These are phyloP conservation scores for Cinnamomum micranthum DNA, from an alignment of 164 flowering plant species.

Conservation along the genomic window DNA sequence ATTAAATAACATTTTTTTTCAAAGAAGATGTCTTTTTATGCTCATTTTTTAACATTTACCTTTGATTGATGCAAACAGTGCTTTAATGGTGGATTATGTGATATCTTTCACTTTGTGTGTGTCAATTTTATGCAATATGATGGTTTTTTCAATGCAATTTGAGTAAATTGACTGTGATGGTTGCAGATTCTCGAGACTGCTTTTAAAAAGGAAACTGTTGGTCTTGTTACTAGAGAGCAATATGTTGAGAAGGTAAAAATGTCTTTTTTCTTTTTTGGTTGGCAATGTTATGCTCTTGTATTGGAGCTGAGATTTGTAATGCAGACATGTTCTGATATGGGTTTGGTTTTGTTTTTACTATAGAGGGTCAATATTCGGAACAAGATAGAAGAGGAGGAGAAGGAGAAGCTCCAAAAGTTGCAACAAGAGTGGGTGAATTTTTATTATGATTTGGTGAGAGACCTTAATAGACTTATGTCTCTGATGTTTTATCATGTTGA, in stretches of 20 bases:
- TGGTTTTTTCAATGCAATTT: too few relatives aligned
- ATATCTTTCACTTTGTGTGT: neutral
- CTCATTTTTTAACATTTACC: too few relatives aligned
- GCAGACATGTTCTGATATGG: neutral
- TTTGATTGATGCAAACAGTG: too few relatives aligned
- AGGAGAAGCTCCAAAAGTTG: constrained; percentile 90
- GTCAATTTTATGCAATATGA: too few relatives aligned
- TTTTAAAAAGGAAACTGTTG: constrained; percentile 97
- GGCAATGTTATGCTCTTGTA: neutral
- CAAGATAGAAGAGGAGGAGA: constrained; percentile 95
- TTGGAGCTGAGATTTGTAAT: neutral
- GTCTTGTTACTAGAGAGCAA: constrained; percentile 96
- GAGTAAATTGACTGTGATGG: neutral
- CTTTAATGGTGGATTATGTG: neutral
- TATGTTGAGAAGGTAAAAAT: constrained; percentile 90
- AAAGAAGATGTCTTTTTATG: too few relatives aligned
- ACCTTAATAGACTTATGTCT: neutral
- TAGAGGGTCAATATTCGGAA: constrained; percentile 87
- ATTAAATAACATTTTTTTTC: too few relatives aligned
- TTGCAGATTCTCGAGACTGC: constrained; percentile 91
- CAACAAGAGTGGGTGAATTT: constrained; percentile 79
- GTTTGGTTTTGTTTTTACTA: neutral
- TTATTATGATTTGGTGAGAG: neutral
- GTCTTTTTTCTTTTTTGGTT: neutral
- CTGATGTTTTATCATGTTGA: neutral